Evolutionary conservation across 257 asterid genomes (phyloP).

Genomic region (Paraleonurus japonicus): DNA sequence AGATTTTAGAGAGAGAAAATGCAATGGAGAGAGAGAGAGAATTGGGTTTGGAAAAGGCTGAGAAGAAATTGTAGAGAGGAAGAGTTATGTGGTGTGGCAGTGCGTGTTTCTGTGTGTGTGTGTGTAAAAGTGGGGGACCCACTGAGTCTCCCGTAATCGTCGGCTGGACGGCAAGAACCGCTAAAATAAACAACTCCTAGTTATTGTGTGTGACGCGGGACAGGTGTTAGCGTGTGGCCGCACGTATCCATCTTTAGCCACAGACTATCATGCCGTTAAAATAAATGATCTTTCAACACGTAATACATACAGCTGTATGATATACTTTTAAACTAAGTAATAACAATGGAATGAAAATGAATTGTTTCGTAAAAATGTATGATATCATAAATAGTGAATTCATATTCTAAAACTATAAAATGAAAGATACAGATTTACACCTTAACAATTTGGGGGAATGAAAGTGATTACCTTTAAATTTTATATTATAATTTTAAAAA

Average conservation of each 20-base stretch:
- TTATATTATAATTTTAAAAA: no score
- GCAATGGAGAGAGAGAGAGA: background rate
- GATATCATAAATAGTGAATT: no score
- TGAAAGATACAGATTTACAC: no score
- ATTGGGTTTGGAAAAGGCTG: slow-evolving; percentile 4
- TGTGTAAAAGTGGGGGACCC: slow-evolving; percentile 49
- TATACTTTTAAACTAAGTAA: no score
- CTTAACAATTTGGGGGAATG: no score
- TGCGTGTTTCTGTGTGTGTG: slow-evolving; percentile 44
- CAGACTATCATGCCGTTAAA: background rate
- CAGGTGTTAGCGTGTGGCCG: slow-evolving; percentile 22
- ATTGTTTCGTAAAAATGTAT: no score
- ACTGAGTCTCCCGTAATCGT: slow-evolving; percentile 87
- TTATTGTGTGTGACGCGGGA: slow-evolving; percentile 24
- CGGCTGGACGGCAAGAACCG: slow-evolving; percentile 93
- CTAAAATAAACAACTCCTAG: slow-evolving; percentile 33
- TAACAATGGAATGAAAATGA: no score
- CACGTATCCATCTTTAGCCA: slow-evolving; percentile 19
- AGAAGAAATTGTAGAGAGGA: background rate
- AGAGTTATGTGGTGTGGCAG: slow-evolving; percentile 20
- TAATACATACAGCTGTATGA: no score
- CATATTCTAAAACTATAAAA: no score
- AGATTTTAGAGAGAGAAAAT: slow-evolving; percentile 19
- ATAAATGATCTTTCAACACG: slow-evolving; percentile 5
- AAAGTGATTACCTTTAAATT: no score